A percentile compares a stretch with the other conserved stretches of the same genome.
Evolutionary conservation across 192 early-diverging fungal genomes (phyloP).

Genomic region (Coemansia sp.): DNA sequence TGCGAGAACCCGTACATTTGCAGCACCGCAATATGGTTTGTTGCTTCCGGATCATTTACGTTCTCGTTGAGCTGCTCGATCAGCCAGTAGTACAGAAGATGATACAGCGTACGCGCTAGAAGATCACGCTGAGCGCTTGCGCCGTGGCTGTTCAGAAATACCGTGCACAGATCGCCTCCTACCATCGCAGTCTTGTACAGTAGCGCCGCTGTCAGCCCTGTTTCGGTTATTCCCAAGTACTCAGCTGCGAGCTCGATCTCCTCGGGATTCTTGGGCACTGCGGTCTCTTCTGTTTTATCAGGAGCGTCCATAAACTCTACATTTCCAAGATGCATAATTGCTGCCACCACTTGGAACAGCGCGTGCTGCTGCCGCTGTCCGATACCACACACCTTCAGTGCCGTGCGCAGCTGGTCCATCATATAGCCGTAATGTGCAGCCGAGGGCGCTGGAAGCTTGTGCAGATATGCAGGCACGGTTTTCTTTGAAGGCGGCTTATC

Average conservation of each 20-base stretch:
- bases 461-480: slow-evolving; percentile 1
- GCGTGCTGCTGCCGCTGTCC: slow-evolving; percentile 66
- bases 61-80: slow-evolving; percentile 87
- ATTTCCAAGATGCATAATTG: slow-evolving; percentile 89
- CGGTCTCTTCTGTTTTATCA: slow-evolving; percentile 69
- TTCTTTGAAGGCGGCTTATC: slow-evolving; percentile 10
- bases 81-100: slow-evolving; percentile 85
- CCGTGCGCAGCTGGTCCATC: slow-evolving; percentile 64
- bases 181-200: slow-evolving; percentile 83
- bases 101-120: slow-evolving; percentile 82
- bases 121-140: slow-evolving; percentile 79
- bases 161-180: slow-evolving; percentile 80
- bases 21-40: slow-evolving; percentile 86
- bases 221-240: slow-evolving; percentile 68
- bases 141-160: slow-evolving; percentile 79
- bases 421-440: slow-evolving; percentile 37
- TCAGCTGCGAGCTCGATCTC: slow-evolving; percentile 70
- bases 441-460: slow-evolving; percentile 47
- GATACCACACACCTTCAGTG: slow-evolving; percentile 64
- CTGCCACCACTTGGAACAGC: slow-evolving; percentile 82
- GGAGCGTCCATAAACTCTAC: slow-evolving; percentile 71
- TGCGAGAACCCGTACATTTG: slow-evolving; percentile 75
- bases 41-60: slow-evolving; percentile 60
- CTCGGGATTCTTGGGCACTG: slow-evolving; percentile 72
- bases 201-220: slow-evolving; percentile 69